Evolutionary conservation across 2,329 filamentous ascomycete species (phyloP), one percentile per base, ranked within the genome.

Genomic region (Ceratocystis papillata): DNA sequence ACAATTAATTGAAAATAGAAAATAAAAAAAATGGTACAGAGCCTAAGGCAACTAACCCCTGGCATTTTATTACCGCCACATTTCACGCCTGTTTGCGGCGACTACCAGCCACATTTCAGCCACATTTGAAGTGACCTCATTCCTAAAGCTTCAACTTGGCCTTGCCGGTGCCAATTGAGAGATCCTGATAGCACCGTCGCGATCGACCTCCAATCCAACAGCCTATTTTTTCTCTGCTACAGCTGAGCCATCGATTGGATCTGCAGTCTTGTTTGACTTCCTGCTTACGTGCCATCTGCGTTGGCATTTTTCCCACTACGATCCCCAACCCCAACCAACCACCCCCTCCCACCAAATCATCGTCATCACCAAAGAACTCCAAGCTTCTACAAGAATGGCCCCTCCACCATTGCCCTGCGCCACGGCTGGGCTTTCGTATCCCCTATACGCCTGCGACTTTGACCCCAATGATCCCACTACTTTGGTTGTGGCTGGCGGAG

Each of bases 371-470:
- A 63, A 44, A 25, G 10, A 37, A 15, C 44, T 5, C 30, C 8
- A 46, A 17, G 62, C 20, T 41, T 12, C 37, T 41, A 41, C 3
- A 67, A 61, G 5, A 25, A 78, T 78, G 77, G 72, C 75, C 64
- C 72, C 74, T 62, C 72, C 73, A 25, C 55, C 30, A 17, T 75
- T 84, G 69, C 75, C 77, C 65, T 75, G 76, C 68, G 82, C 87
- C 68, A 87, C 85, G 74, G 79, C 85, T 70, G 84, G 84, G 66
- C 83, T 95, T 70, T 83, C 85, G 67, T 96, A 93, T 75, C 92
- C 92, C 62, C 83, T 96, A 67, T 96, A 91, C 75, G 85, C 88
- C 66, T 88, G 90, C 74, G 91, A 91, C 73, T 96, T 96, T 75
- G 90, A 96, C 73, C 89, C 88, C 63, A 82, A 87, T 72, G 86